Base-by-base conservation (phyloP, 257 asterid species). In the Solanum etuberosum region DNA sequence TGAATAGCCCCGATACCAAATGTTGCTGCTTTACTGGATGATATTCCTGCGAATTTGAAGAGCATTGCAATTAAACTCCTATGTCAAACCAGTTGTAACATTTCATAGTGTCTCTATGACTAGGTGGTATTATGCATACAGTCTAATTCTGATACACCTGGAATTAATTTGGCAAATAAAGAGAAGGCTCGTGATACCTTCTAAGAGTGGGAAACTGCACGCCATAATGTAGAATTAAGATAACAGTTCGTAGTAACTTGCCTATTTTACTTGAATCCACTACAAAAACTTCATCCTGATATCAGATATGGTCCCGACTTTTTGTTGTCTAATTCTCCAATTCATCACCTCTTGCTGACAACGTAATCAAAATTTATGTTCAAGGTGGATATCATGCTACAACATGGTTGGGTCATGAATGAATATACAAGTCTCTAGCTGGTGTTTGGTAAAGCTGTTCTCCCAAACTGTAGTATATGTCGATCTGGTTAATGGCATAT, bases 1-100 rank as follows among this genome's bases (percentile, higher is more conserved):
- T 95, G 98, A 87, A 95, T 92, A 87, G 96, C 93, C 74, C 99
- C 99, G 59, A 96, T 89, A n/a, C 91, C 95, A 89, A 94, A 95
- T 15, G 98, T 95, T 85, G 98, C 97, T 21, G 91, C 92, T 92
- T 94, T 95, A 89, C 93, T 90, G 43, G 99, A 94, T 85, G 94
- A 81, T 88, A 96, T 84, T 80, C 99, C 98, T 95, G 68, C 70
- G 48, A 84, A 90, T 85, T 88, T 84, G 87, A 54, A 83, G 43
- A 85, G 29, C 51, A 59, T n/a, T 61, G 63, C 8, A 48, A 42
- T 42, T 54, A 86, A 70, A 70, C 65, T 59, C 7, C 38, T 46
- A 18, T 61, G n/a, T 46, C 31, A 63, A 63, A 84, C 72, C 71
- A 68, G 40, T 57, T 77, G 68, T 78, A 46, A 18, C 40, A 80